Evolutionary conservation across 257 asterid species (phyloP).

Genomic region (Penstemon eatonii): DNA sequence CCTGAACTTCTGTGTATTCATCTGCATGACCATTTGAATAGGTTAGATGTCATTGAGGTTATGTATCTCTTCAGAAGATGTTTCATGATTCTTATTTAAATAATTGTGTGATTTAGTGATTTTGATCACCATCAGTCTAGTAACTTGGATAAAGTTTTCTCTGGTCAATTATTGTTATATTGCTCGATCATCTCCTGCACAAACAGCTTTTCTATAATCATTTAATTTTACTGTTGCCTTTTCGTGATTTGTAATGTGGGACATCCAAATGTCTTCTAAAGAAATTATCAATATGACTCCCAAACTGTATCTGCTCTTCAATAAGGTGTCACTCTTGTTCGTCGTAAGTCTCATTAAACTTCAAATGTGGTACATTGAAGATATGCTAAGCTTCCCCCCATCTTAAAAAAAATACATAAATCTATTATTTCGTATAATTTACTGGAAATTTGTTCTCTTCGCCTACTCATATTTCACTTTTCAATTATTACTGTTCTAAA

Average conservation of each 20-base stretch:
- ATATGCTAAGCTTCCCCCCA: too few species aligned
- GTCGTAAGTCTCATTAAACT: too few species aligned
- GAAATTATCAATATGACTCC: neutral
- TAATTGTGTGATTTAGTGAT: conserved; percentile 10
- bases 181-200: neutral
- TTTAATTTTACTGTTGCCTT: neutral
- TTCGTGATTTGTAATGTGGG: neutral
- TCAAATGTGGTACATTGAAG: too few species aligned
- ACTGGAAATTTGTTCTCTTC: neutral
- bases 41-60: conserved; percentile 17
- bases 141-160: neutral
- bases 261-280: neutral
- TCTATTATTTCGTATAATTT: too few species aligned
- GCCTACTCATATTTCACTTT: conserved; percentile 10
- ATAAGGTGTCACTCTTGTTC: too few species aligned
- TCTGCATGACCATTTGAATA: conserved; percentile 14
- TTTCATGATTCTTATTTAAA: conserved; percentile 3
- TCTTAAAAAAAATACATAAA: too few species aligned
- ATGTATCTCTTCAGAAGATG: conserved; percentile 11
- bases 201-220: too few species aligned
- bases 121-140: neutral
- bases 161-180: conserved; percentile 3
- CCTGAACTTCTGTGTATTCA: conserved; percentile 5
- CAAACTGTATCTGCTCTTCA: neutral
- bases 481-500: conserved; percentile 12